Base-by-base conservation (phyloP, 805 yeast species). In the Wickerhamomyces bisporus region DNA sequence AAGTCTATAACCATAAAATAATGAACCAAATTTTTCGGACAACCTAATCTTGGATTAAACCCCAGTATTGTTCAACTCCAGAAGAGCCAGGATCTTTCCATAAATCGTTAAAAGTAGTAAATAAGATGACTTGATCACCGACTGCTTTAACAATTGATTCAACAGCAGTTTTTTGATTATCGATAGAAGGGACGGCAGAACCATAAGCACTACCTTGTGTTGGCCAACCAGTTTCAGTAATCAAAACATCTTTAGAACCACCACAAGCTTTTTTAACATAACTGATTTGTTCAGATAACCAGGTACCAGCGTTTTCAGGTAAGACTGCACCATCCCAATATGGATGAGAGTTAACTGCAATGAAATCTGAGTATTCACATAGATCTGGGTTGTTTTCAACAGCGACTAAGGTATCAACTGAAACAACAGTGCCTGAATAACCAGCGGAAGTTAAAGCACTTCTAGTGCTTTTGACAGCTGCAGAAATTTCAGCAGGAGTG, bases 221-320 rank as follows among this genome's bases (percentile, higher is more conserved):
- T 50, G 86, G 86, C 86, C 86, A 79, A 30, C 86, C 86, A 35
- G 82, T 71, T 62, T 79, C 86, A 40, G 78, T 67, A 45, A 79
- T 67, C 44, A 78, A 58, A 12, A 58, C 61, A 15, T 54, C 47
- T 57, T 78, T 77, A 24, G 50, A 44, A 42, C 63, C 62, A 40
- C 76, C 75, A 55, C 84, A 79, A 16, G 55, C 59, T 30, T 57
- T 44, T 48, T 67, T 60, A 40, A 79, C 62, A 45, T 60, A 53
- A 5, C 62, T 45, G 32, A 78, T 72, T 50, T 77, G 81, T 16
- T 50, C 46, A 45, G 62, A 48, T 42, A 79, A 60, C 72, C 73
- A 79, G 4, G 72, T 36, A 32, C 83, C 86, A 1, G 82, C 61
- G 43, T 74, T 59, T 5, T 62, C 58, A 17, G 86, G 76, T 21